These are phyloP conservation scores for Saccharomycopsis hybrid DNA, from an alignment of 1,139 yeast species.

Conservation along the genomic window DNA sequence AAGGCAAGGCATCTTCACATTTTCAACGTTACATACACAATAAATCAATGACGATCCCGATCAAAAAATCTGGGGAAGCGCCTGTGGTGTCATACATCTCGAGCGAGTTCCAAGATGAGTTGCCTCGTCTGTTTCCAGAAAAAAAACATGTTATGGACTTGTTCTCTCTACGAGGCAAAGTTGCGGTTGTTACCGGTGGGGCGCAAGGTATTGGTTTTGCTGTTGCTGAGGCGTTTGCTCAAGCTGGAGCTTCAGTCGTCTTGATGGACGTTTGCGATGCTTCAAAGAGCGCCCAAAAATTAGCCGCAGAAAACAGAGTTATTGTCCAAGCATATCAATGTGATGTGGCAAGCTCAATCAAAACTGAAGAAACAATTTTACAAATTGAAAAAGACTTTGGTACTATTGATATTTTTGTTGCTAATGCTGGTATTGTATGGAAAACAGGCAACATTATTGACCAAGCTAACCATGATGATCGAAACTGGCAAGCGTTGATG, in stretches of 20 bases:
- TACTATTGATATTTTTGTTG: slow-evolving; percentile 75
- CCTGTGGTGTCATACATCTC: slow-evolving; percentile 30
- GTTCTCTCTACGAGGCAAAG: slow-evolving; percentile 72
- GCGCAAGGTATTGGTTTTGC: slow-evolving; percentile 85
- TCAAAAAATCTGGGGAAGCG: slow-evolving; percentile 7
- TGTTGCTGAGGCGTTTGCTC: slow-evolving; percentile 80
- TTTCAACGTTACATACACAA: background rate
- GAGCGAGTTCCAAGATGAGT: slow-evolving; percentile 26
- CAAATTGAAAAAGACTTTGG: slow-evolving; percentile 66
- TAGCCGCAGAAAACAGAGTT: slow-evolving; percentile 61
- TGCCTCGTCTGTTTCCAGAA: slow-evolving; percentile 23
- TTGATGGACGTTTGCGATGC: slow-evolving; percentile 59
- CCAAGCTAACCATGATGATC: slow-evolving; percentile 43
- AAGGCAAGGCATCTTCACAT: background rate
- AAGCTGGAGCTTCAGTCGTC: slow-evolving; percentile 87
- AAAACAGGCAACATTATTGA: slow-evolving; percentile 63
- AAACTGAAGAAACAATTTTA: slow-evolving; percentile 50
- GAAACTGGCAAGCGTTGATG: slow-evolving; percentile 59
- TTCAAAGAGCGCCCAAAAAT: slow-evolving; percentile 52
- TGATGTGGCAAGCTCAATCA: slow-evolving; percentile 51
- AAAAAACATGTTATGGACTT: slow-evolving; percentile 33
- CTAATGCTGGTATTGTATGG: slow-evolving; percentile 93
- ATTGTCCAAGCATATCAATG: slow-evolving; percentile 66
- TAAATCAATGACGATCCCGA: slow-evolving; percentile 9
- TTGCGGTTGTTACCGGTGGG: slow-evolving; percentile 84